phyloP scores from a whole-genome alignment of 2,329 filamentous ascomycete species.

The Aspergillus ochraceoroseus region DNA sequence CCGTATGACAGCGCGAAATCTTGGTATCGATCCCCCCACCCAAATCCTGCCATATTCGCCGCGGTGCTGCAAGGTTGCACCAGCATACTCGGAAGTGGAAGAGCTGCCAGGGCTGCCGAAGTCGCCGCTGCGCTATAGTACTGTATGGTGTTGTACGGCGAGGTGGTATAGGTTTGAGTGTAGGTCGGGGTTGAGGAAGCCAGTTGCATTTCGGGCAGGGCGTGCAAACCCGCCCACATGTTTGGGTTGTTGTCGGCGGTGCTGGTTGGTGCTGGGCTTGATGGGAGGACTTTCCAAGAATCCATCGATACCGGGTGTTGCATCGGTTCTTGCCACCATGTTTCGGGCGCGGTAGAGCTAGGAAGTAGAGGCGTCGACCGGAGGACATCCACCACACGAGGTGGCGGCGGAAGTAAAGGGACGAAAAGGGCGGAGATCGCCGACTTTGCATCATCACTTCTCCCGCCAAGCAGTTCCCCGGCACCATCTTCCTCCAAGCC shows the following conservation, averaged over 20 bases:
- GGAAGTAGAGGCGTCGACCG: conserved; percentile 80
- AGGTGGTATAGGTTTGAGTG: conserved; percentile 70
- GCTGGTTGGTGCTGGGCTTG: conserved; percentile 69
- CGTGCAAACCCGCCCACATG: conserved; percentile 70
- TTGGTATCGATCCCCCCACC: conserved; percentile 73
- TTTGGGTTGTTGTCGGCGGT: conserved; percentile 67
- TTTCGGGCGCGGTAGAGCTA: conserved; percentile 67
- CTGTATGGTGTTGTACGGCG: conserved; percentile 54
- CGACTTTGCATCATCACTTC: conserved; percentile 88
- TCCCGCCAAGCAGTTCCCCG: conserved; percentile 84
- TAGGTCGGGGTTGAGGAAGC: conserved; percentile 75
- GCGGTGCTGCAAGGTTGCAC: conserved; percentile 77
- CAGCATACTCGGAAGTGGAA: conserved; percentile 82
- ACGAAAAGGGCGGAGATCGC: conserved; percentile 78
- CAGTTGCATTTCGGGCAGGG: conserved; percentile 66
- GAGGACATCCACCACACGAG: conserved; percentile 82
- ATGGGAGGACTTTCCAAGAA: conserved; percentile 84
- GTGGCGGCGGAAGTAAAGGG: conserved; percentile 78
- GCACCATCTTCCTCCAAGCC: conserved; percentile 94
- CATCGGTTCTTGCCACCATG: conserved; percentile 75
- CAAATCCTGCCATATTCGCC: conserved; percentile 70
- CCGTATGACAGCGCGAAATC: conserved; percentile 69
- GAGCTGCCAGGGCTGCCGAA: conserved; percentile 65
- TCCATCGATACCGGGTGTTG: conserved; percentile 69
- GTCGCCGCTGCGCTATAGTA: conserved; percentile 78